Base-by-base conservation (phyloP, 2,329 filamentous ascomycete species). In the Fusarium camptoceras region DNA sequence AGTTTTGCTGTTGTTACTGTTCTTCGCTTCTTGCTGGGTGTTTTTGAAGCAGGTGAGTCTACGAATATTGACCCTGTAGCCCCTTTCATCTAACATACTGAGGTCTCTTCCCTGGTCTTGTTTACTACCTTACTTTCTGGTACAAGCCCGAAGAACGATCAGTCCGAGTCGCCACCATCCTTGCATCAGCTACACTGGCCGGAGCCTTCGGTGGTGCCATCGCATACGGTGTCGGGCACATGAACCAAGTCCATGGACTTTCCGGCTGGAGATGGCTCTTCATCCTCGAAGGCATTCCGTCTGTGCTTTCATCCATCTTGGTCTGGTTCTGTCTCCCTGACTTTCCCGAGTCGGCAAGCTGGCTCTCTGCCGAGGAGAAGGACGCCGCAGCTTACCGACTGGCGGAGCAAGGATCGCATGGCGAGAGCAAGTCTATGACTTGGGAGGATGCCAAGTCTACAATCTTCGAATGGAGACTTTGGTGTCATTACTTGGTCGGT, bases 121-220 rank as follows among this genome's bases (percentile, higher is more conserved):
- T 74, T 2, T 75, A 75, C 25, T 75, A 75, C 24, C 81, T 93
- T 15, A 92, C 91, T 0, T 87, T 92, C 62, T 93, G 91, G 84
- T 93, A 93, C 77, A 88, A 85, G 18, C 87, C 87, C 64, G 85
- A 87, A n/a, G 91, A 94, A 78, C 84, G 91, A 9, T 90, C 89
- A 2, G 78, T 92, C 8, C 86, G 77, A 3, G 88, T 92, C 2
- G 89, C 89, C 5, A 88, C 91, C 59, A 86, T 93, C 1, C 88
- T 93, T 66, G 86, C 89, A 16, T 87, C 83, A 14, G 88, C 90
- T 2, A 91, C 91, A 0, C 81, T 92, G 1, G 89, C 90, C 0
- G 91, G 91, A 6, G 91, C 91, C 2, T 92, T 88, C 68, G 90
- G 91, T 3, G 91, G 91, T 2, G 83, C 92, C 0, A 86, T 93